Conservation (phyloP, 164 flowering plant species). For the Magnolia kwangsiensis region DNA sequence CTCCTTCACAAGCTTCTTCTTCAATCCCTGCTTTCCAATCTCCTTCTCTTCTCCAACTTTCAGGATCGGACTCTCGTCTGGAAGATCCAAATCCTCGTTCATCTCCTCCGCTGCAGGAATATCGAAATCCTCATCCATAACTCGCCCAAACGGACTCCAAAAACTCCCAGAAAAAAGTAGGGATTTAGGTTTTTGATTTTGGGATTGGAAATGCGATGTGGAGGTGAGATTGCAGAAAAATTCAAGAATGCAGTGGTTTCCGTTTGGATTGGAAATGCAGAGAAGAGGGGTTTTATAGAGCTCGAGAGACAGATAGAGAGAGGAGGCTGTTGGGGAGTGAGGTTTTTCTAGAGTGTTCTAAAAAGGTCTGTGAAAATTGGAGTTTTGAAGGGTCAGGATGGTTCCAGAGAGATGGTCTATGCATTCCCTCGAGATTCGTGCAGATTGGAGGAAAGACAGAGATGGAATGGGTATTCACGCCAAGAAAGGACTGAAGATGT, state of each 20-base stretch:
- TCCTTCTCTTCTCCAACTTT: conserved; percentile 94
- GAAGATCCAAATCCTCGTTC: conserved; percentile 30
- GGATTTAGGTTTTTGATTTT: too few relatives aligned
- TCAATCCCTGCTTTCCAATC: conserved; percentile 75
- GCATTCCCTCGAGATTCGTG: neutral
- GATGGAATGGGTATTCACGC: neutral
- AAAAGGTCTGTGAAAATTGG: neutral
- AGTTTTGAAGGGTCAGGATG: conserved; percentile 12
- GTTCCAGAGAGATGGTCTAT: conserved; percentile 3
- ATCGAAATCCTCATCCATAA: conserved; percentile 49
- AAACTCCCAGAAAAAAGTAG: neutral
- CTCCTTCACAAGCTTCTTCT: conserved; percentile 86
- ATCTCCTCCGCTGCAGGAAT: conserved; percentile 29
- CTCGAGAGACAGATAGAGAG: neutral
- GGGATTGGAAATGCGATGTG: neutral
- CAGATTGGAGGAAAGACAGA: neutral
- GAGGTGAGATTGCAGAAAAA: neutral
- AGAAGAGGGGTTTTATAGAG: neutral
- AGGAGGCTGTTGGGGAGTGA: neutral
- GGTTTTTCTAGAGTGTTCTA: neutral
- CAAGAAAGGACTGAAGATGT: neutral
- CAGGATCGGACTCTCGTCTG: conserved; percentile 39
- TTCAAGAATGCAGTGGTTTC: neutral
- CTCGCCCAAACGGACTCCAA: neutral
- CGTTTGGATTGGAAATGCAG: neutral